Evolutionary conservation across 345 rosid species (phyloP).

Genomic region (Moringa oleifera): DNA sequence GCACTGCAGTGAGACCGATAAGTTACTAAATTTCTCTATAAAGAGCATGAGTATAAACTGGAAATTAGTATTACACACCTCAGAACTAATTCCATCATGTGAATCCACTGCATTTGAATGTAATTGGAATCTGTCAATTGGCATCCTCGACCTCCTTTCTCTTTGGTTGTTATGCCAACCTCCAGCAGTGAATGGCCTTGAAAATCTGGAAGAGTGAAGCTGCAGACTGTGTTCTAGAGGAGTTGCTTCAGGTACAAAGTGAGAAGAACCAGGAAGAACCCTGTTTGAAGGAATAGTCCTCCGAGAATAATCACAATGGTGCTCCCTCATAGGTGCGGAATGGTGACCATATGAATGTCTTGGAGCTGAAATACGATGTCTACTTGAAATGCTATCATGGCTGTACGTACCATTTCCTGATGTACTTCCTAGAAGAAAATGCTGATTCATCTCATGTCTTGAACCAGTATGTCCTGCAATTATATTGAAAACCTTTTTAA

Average conservation of each 20-base stretch:
- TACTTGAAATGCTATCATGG: conserved; percentile 17
- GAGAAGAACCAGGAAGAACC: conserved; percentile 7
- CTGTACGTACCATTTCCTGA: conserved; percentile 10
- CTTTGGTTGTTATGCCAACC: conserved; percentile 24
- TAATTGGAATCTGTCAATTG: conserved; percentile 18
- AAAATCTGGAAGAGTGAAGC: conserved; percentile 17
- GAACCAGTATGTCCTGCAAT: conserved; percentile 18
- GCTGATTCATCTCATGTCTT: conserved; percentile 20
- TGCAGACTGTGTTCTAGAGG: conserved; percentile 11
- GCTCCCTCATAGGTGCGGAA: conserved; percentile 2
- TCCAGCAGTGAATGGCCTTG: conserved; percentile 20
- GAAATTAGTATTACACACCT: conserved; percentile 13
- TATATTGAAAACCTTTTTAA: conserved; percentile 4
- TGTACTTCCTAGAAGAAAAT: conserved; percentile 16
- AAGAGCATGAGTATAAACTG: no score
- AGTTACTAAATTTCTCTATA: neutral
- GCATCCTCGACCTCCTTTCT: conserved; percentile 20
- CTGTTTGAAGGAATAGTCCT: conserved; percentile 10
- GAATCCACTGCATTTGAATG: conserved; percentile 12
- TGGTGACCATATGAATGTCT: conserved; percentile 8
- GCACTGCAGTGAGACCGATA: neutral
- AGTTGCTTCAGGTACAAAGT: conserved; percentile 8
- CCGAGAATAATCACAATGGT: conserved; percentile 5
- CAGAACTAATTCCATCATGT: conserved; percentile 17
- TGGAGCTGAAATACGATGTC: conserved; percentile 17